Conservation (phyloP, 2,329 filamentous ascomycete species). For the Penicillium janthinellum region DNA sequence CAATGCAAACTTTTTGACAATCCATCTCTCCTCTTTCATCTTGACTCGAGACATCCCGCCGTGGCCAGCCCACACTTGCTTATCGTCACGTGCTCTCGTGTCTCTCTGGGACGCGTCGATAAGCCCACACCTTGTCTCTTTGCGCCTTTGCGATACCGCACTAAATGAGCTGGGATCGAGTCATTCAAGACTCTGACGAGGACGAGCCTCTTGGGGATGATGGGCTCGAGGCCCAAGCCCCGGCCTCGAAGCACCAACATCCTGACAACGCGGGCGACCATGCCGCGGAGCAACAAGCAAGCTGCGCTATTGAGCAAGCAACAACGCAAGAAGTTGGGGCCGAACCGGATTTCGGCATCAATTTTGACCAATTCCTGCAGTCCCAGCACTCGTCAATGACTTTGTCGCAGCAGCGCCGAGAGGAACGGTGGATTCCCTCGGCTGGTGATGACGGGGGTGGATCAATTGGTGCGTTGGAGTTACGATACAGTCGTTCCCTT, state of each 20-base stretch:
- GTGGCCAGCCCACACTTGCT: not conserved
- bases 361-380: slow-evolving; percentile 44
- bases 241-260: slow-evolving; percentile 14
- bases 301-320: slow-evolving; percentile 9
- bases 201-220: slow-evolving; percentile 39
- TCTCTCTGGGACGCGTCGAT: slow-evolving; percentile 13
- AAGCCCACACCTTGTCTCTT: not conserved
- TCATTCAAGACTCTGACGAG: slow-evolving; percentile 51
- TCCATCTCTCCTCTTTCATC: not conserved
- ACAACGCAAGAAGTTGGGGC: slow-evolving; percentile 9
- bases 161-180: slow-evolving; percentile 39
- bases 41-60: too few relatives aligned
- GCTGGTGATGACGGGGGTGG: slow-evolving; percentile 27
- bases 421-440: slow-evolving; percentile 39
- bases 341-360: slow-evolving; percentile 31
- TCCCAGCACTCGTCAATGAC: slow-evolving; percentile 30
- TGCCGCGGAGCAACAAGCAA: slow-evolving; percentile 14
- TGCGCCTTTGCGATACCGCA: slow-evolving; percentile 8
- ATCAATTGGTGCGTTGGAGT: slow-evolving; percentile 33
- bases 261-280: slow-evolving; percentile 4
- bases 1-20: not conserved
- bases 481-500: not conserved
- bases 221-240: slow-evolving; percentile 18
- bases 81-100: slow-evolving; percentile 12
- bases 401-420: slow-evolving; percentile 37